Evolutionary conservation across 768 basidiomycete genomes (phyloP).

Genomic region (Tylopilus subfusipes): DNA sequence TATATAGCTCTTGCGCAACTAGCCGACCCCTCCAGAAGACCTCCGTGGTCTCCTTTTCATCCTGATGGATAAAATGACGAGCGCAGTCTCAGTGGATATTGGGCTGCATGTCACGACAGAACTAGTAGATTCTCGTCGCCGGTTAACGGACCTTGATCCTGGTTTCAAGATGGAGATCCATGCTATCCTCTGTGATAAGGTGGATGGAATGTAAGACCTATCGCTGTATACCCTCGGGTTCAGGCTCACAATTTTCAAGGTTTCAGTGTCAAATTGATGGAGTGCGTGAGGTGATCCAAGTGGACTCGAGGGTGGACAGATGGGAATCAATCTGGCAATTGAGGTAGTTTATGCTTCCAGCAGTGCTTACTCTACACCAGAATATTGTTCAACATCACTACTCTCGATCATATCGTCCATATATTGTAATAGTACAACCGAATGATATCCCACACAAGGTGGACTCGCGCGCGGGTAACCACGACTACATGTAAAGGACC

Average conservation of each 20-base stretch:
- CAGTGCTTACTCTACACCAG: too few species aligned
- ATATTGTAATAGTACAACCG: not conserved
- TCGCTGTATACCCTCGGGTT: not conserved
- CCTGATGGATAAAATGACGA: not conserved
- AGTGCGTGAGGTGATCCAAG: too few species aligned
- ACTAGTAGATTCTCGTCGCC: not conserved
- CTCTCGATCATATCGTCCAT: too few species aligned
- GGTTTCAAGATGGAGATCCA: not conserved
- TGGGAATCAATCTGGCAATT: too few species aligned
- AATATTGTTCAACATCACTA: too few species aligned
- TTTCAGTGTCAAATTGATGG: constrained; percentile 1
- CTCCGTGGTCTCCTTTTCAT: not conserved
- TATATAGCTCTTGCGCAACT: not conserved
- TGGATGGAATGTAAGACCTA: not conserved
- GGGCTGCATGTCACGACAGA: not conserved
- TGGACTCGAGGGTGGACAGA: too few species aligned
- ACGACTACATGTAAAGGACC: not conserved
- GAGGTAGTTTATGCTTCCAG: too few species aligned
- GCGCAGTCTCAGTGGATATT: not conserved
- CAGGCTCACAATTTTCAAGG: constrained; percentile 3
- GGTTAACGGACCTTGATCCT: not conserved
- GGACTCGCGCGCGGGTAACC: not conserved
- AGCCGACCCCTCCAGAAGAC: not conserved
- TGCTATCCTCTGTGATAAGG: not conserved
- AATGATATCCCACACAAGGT: constrained; percentile 1